A percentile compares a stretch with the other conserved stretches of the same genome.
phyloP scores from a whole-genome alignment of 768 basidiomycete genomes.

The Mycena epipterygia region DNA sequence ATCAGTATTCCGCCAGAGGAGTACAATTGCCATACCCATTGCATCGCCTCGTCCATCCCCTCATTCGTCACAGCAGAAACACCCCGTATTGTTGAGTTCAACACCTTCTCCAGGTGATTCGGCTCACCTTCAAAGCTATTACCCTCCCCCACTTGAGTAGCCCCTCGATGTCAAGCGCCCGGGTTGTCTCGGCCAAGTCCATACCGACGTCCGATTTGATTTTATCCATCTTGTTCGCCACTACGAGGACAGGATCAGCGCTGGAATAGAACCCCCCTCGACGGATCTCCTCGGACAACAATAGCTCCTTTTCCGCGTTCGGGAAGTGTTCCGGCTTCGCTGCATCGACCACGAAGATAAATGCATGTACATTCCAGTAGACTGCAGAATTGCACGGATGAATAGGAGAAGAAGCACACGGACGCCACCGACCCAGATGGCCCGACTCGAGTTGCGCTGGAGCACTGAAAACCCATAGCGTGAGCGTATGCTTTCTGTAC shows the following conservation, averaged over 20 bases:
- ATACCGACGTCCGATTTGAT: neutral
- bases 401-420: too few species aligned
- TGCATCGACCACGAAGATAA: conserved; percentile 66
- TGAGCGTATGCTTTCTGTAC: conserved; percentile 63
- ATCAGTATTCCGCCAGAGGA: neutral
- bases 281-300: conserved; percentile 54
- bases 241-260: conserved; percentile 5
- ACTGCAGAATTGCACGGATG: neutral
- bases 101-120: neutral
- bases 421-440: too few species aligned
- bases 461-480: conserved; percentile 67
- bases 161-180: conserved; percentile 1
- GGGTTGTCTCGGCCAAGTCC: neutral
- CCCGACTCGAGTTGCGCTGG: too few species aligned
- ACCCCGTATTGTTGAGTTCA: neutral
- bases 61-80: conserved; percentile 9
- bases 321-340: conserved; percentile 60
- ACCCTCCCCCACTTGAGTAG: neutral
- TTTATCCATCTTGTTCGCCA: conserved; percentile 27
- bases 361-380: conserved; percentile 54
- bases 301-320: conserved; percentile 60
- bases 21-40: conserved; percentile 9
- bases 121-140: conserved; percentile 4
- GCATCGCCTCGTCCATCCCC: conserved; percentile 8
- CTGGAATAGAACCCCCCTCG: neutral